These are phyloP conservation scores for Phytophthora palmivora DNA, from an alignment of 352 stramenopile species.

Conservation along the genomic window DNA sequence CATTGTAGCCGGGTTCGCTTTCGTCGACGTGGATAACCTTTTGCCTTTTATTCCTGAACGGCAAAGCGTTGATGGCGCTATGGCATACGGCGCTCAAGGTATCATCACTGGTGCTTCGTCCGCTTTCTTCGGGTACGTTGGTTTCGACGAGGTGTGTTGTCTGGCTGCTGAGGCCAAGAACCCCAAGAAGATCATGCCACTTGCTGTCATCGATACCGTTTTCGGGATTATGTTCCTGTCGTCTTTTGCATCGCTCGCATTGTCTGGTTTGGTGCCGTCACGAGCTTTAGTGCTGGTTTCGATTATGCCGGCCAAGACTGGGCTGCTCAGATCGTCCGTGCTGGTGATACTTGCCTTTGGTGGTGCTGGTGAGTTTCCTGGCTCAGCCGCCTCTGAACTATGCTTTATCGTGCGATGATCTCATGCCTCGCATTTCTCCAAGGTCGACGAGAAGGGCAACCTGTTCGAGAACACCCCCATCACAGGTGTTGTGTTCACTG, in stretches of 20 bases:
- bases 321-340: slow-evolving; percentile 59
- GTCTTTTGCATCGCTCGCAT: slow-evolving; percentile 81
- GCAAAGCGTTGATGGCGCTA: slow-evolving; percentile 27
- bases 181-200: slow-evolving; percentile 79
- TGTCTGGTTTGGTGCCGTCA: slow-evolving; percentile 79
- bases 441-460: slow-evolving; percentile 82
- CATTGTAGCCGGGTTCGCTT: slow-evolving; percentile 85
- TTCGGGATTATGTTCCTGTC: slow-evolving; percentile 77
- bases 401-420: slow-evolving; percentile 92
- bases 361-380: slow-evolving; percentile 94
- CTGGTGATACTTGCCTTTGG: slow-evolving; percentile 83
- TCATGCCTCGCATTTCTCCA: slow-evolving; percentile 91
- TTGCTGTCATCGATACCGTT: slow-evolving; percentile 85
- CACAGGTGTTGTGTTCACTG: slow-evolving; percentile 66
- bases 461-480: slow-evolving; percentile 84
- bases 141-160: slow-evolving; percentile 95
- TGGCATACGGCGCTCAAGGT: slow-evolving; percentile 52
- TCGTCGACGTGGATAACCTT: slow-evolving; percentile 86
- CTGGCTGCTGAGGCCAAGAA: slow-evolving; percentile 86
- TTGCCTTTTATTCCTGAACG: slow-evolving; percentile 78
- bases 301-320: slow-evolving; percentile 46
- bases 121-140: slow-evolving; percentile 94
- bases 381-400: slow-evolving; percentile 94
- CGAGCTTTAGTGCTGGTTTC: slow-evolving; percentile 55
- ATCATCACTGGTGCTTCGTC: slow-evolving; percentile 85